phyloP scores from a whole-genome alignment of 768 basidiomycete species.

The Solioccasus polychromus region DNA sequence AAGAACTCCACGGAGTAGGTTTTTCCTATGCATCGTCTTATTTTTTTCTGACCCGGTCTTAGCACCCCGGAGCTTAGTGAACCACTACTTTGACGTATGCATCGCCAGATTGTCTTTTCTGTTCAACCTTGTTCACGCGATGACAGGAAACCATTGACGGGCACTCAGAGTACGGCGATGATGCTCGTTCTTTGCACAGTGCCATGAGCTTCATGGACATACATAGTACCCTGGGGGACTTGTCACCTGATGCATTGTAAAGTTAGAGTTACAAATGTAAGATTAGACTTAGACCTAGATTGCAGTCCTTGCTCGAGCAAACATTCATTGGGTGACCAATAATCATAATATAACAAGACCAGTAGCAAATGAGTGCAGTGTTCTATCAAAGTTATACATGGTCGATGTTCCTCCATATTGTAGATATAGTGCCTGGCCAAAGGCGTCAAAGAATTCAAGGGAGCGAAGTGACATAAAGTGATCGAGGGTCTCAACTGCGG shows the following conservation, averaged over 20 bases:
- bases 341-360: slow-evolving; percentile 27
- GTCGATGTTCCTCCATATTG: slow-evolving; percentile 34
- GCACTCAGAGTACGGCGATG: slow-evolving; percentile 72
- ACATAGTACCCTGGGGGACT: slow-evolving; percentile 60
- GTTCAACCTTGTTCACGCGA: neutral
- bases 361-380: slow-evolving; percentile 36
- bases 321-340: slow-evolving; percentile 10
- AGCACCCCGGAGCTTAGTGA: slow-evolving; percentile 85
- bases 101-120: neutral
- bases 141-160: slow-evolving; percentile 70
- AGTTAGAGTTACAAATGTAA: slow-evolving; percentile 36
- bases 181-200: slow-evolving; percentile 59
- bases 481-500: neutral
- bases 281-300: no score
- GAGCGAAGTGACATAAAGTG: slow-evolving; percentile 10
- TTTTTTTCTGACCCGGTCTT: slow-evolving; percentile 10
- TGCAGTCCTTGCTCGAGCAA: neutral
- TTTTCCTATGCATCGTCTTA: neutral
- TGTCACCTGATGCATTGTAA: slow-evolving; percentile 64
- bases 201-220: slow-evolving; percentile 54
- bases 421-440: slow-evolving; percentile 27
- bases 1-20: slow-evolving; percentile 89
- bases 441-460: slow-evolving; percentile 14
- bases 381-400: slow-evolving; percentile 36
- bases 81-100: slow-evolving; percentile 93